Percentiles rank a stretch among this genome's conserved stretches.
phyloP scores from a whole-genome alignment of 1,139 yeast species.

The Suhomyces kunorum region DNA sequence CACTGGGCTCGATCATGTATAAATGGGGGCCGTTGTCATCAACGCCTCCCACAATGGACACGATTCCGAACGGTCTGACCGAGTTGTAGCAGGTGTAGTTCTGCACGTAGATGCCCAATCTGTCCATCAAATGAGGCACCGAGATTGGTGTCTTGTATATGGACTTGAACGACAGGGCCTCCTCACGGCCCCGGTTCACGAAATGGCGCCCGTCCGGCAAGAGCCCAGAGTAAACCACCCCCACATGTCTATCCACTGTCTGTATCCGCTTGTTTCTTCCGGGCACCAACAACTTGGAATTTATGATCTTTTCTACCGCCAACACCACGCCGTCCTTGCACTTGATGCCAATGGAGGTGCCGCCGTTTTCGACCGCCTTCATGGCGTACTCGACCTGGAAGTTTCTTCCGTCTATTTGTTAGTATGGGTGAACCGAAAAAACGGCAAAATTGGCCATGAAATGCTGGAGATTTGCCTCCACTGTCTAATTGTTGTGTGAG shows the following conservation, averaged over 20 bases:
- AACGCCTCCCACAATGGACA: constrained; percentile 90
- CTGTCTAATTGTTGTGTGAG: no score
- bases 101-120: constrained; percentile 90
- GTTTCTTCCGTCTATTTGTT: constrained; percentile 83
- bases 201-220: constrained; percentile 96
- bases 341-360: constrained; percentile 91
- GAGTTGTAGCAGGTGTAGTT: constrained; percentile 95
- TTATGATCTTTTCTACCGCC: constrained; percentile 92
- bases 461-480: no score
- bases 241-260: constrained; percentile 89
- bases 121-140: constrained; percentile 79
- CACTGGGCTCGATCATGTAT: constrained; percentile 97
- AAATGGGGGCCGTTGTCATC: constrained; percentile 88
- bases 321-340: constrained; percentile 90
- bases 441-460: no score
- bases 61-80: constrained; percentile 95
- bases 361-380: constrained; percentile 97
- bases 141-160: constrained; percentile 77
- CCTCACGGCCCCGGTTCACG: constrained; percentile 90
- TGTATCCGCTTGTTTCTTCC: constrained; percentile 88
- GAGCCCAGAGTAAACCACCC: constrained; percentile 92
- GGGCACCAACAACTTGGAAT: constrained; percentile 86
- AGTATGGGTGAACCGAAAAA: no score
- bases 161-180: constrained; percentile 77
- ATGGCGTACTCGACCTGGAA: constrained; percentile 98